A percentile compares a stretch with the other conserved stretches of the same genome.
Evolutionary conservation across 2,329 filamentous ascomycete genomes (phyloP).

Genomic region (Rhynchosporium agropyri): DNA sequence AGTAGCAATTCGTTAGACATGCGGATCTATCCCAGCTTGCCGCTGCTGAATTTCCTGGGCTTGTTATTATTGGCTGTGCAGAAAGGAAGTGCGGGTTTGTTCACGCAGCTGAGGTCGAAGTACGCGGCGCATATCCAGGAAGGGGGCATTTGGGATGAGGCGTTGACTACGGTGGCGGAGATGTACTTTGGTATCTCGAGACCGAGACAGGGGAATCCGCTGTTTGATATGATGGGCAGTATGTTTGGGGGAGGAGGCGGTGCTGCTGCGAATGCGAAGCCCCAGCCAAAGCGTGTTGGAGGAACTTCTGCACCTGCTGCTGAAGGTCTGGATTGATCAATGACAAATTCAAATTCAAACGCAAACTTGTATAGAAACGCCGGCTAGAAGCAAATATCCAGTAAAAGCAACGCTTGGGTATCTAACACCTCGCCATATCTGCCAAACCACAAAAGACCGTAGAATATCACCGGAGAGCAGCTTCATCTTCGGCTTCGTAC

Average conservation of each 20-base stretch:
- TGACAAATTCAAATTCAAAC: conserved; percentile 9
- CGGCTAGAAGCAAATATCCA: conserved; percentile 23
- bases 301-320: conserved; percentile 51
- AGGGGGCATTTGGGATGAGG: conserved; percentile 74
- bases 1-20: conserved; percentile 73
- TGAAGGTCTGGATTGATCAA: conserved; percentile 59
- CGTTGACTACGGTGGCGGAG: conserved; percentile 85
- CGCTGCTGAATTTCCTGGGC: conserved; percentile 92
- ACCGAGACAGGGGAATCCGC: conserved; percentile 84
- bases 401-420: conserved; percentile 32
- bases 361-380: neutral
- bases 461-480: conserved; percentile 24
- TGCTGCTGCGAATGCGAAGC: conserved; percentile 46
- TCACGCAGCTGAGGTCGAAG: conserved; percentile 77
- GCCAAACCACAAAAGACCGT: conserved; percentile 18
- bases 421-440: conserved; percentile 25
- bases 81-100: conserved; percentile 74
- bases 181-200: conserved; percentile 95
- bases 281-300: conserved; percentile 44
- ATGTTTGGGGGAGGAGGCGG: conserved; percentile 77
- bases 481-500: conserved; percentile 62
- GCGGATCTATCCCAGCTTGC: conserved; percentile 84
- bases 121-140: conserved; percentile 82
- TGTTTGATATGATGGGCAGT: conserved; percentile 98
- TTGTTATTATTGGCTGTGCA: conserved; percentile 83